Base-by-base conservation (phyloP, 345 rosid genomes). In the Trapa incisa region DNA sequence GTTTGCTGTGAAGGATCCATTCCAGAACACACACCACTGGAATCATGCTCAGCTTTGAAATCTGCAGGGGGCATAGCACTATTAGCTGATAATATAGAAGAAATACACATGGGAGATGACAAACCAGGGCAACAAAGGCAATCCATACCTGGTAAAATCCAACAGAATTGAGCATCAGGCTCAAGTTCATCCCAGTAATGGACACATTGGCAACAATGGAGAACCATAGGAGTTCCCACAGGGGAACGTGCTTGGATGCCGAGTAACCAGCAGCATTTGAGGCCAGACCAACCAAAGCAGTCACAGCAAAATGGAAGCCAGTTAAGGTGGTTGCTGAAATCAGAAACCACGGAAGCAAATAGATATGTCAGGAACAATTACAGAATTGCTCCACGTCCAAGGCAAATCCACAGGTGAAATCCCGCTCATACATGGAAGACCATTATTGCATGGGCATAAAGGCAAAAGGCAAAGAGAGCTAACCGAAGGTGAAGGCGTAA, bases 151-250 rank as follows among this genome's bases (percentile, higher is more conserved):
- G 98, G 61, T 93, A 93, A 78, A 93, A 93, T 14, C 97, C 97
- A 64, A 90, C 97, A 47, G 98, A 92, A 78, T 92, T 92, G 38
- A 92, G 90, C 98, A 92, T 88, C 66, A 92, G 91, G 70, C 98
- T 92, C 50, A 92, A 76, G 79, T 89, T 92, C 98, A 92, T 92
- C 65, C 89, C 89, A 12, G 98, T 81, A 32, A 92, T 92, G 33
- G 98, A 92, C 72, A 69, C 77, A 68, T 92, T 92, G 61, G 98
- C 98, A 29, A 92, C 90, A 37, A 88, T 39, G 0, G 97, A 89
- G 84, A 92, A 92, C 98, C 98, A 92, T 2, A 92, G 82, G 72
- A 92, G 97, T 82, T 92, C 98, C 98, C 97, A 92, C 65, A 92
- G 57, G 47, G 98, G 98, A 54, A 92, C 83, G 65, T 84, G 80